Evolutionary conservation across 495 filamentous ascomycete genomes (phyloP).

Genomic region (Umbilicaria muhlenbergii): DNA sequence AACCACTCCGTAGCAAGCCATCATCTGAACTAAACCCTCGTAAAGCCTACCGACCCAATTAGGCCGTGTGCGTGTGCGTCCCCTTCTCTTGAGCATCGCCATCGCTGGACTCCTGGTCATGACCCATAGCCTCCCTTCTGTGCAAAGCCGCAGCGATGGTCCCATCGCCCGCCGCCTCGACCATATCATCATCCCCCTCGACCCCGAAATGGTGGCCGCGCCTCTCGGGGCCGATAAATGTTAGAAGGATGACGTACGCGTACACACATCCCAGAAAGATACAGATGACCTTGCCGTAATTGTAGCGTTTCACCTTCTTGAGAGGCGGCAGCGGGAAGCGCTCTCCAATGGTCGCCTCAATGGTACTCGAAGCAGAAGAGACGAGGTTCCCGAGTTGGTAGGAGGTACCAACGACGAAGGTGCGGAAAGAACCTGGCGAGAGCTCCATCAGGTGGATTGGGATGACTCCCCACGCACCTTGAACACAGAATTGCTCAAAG

Average conservation of each 20-base stretch:
- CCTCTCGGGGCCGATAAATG: constrained; percentile 64
- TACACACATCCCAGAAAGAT: constrained; percentile 94
- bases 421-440: constrained; percentile 64
- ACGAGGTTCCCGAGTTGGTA: constrained; percentile 83
- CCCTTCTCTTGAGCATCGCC: constrained; percentile 6
- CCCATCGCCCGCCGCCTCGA: constrained; percentile 31
- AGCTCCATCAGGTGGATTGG: constrained; percentile 83
- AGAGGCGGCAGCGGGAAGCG: constrained; percentile 56
- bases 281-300: constrained; percentile 82
- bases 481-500: constrained; percentile 83
- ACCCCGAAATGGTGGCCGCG: constrained; percentile 51
- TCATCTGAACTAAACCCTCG: background rate
- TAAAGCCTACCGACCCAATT: too few relatives aligned
- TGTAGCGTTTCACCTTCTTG: constrained; percentile 37
- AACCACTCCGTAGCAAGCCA: background rate
- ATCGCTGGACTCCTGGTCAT: constrained; percentile 3
- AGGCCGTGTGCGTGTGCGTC: background rate
- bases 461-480: constrained; percentile 74
- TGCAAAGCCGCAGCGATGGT: constrained; percentile 12
- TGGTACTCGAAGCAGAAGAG: constrained; percentile 64
- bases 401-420: constrained; percentile 66
- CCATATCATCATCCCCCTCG: constrained; percentile 47
- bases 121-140: background rate
- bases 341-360: constrained; percentile 70
- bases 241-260: constrained; percentile 60